Percentiles rank a stretch among this genome's conserved stretches.
Conservation (phyloP, 2,329 filamentous ascomycete genomes). For the Botrytis aclada region DNA sequence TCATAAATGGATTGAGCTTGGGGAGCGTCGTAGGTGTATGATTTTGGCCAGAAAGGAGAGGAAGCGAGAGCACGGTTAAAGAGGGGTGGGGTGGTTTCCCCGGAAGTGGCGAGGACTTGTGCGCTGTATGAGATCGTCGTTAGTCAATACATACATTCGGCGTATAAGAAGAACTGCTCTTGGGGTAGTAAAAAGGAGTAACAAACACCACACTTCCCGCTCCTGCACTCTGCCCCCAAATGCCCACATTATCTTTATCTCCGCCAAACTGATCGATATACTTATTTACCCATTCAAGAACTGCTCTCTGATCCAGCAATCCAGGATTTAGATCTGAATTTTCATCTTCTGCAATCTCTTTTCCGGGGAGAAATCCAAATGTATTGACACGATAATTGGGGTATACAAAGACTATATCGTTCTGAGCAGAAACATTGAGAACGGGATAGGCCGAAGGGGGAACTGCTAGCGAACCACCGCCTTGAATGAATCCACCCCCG, state of each 20-base stretch:
- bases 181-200: neutral
- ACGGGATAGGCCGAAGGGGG: slow-evolving; percentile 57
- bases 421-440: slow-evolving; percentile 50
- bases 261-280: slow-evolving; percentile 60
- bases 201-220: slow-evolving; percentile 47
- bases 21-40: slow-evolving; percentile 49
- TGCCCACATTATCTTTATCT: slow-evolving; percentile 52
- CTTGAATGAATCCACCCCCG: slow-evolving; percentile 60
- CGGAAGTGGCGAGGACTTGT: slow-evolving; percentile 49
- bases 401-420: slow-evolving; percentile 54
- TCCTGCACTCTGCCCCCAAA: slow-evolving; percentile 59
- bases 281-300: slow-evolving; percentile 56
- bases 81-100: slow-evolving; percentile 42
- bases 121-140: slow-evolving; percentile 32
- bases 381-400: slow-evolving; percentile 64
- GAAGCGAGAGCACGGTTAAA: slow-evolving; percentile 51
- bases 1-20: slow-evolving; percentile 47
- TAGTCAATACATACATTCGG: neutral
- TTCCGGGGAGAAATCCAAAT: slow-evolving; percentile 65
- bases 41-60: slow-evolving; percentile 53
- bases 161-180: neutral
- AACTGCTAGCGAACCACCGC: slow-evolving; percentile 51
- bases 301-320: slow-evolving; percentile 56
- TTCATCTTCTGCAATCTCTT: slow-evolving; percentile 49
- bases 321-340: slow-evolving; percentile 59